A percentile compares a stretch with the other conserved stretches of the same genome.
Evolutionary conservation across 495 filamentous ascomycete species (phyloP).

Genomic region (Cenococcum geophilum): DNA sequence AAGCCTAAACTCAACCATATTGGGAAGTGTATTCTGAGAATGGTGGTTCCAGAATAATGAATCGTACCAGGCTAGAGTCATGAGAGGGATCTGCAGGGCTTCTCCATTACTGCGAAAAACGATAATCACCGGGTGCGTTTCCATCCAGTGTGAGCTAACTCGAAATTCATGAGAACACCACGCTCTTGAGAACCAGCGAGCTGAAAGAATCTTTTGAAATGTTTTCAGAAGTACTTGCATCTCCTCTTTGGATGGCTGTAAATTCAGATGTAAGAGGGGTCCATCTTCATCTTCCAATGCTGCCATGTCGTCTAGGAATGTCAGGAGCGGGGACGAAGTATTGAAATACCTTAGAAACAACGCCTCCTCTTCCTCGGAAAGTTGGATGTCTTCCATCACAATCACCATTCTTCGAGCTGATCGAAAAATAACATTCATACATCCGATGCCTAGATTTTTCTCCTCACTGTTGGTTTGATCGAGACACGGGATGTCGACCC

Average conservation of each 20-base stretch:
- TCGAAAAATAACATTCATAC: slow-evolving; percentile 5
- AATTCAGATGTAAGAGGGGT: too few species aligned
- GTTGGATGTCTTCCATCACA: background rate
- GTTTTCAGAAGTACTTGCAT: background rate
- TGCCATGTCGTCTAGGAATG: too few species aligned
- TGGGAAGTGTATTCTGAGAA: too few species aligned
- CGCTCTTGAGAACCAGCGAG: background rate
- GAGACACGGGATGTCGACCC: slow-evolving; percentile 4
- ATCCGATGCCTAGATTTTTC: slow-evolving; percentile 7
- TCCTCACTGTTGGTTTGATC: background rate
- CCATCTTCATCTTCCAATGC: too few species aligned
- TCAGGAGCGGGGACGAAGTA: too few species aligned
- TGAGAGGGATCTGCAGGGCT: background rate
- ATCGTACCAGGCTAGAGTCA: background rate
- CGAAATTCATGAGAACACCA: slow-evolving; percentile 1
- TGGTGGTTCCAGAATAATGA: background rate
- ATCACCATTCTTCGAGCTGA: background rate
- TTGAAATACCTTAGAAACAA: background rate
- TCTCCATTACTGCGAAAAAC: background rate
- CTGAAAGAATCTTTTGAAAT: background rate
- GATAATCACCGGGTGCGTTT: background rate
- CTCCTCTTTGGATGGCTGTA: too few species aligned
- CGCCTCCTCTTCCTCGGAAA: background rate
- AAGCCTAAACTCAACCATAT: too few species aligned
- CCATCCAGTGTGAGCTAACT: background rate